Base-by-base conservation (phyloP, 352 stramenopile species). In the Globisporangium lucens region DNA sequence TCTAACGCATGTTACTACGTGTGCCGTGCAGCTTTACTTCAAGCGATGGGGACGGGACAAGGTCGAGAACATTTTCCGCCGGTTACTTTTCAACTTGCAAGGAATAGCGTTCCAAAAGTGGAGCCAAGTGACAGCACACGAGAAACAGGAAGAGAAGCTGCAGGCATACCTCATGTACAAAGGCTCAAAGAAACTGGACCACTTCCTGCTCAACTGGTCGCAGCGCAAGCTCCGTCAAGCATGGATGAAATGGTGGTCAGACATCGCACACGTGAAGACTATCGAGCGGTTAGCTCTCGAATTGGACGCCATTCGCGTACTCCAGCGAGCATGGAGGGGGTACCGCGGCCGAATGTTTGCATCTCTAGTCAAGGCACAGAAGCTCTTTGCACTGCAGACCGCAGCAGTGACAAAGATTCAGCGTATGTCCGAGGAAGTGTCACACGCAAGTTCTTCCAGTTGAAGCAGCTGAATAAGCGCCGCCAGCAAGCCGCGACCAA, bases 41-140 rank as follows among this genome's bases (percentile, higher is more conserved):
- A 90, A 93, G 71, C 83, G 85, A 2, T 95, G 87, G 87, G 87
- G 87, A 0, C 73, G 78, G 27, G 82, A 91, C 41, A 95, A 93
- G 63, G 79, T 93, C 15, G 83, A 93, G 56, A 79, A 74, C 61
- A 90, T 93, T 20, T 92, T 92, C 66, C 81, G 83, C 1, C 73
- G 82, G 0, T 68, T 95, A 41, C 65, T 93, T 3, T 91, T 79
- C 61, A 89, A 89, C 53, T 68, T 90, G 13, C 77, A 93, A 41
- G 79, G 76, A 33, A 65, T 90, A 3, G 87, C 85, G 4, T 86
- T 93, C 46, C 67, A 75, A 41, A 74, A 80, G n/a, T 95, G 80
- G 81, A 80, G 76, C 27, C 68, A 79, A 5, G 69, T 69, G 24
- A 70, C 90, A 17, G 76, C 69, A 41, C 77, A 67, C 33, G 80